Percentiles rank a stretch among this genome's conserved stretches.
These are phyloP conservation scores for Lachnellula hyalina DNA, from an alignment of 2,329 filamentous ascomycete genomes.

Conservation along the genomic window DNA sequence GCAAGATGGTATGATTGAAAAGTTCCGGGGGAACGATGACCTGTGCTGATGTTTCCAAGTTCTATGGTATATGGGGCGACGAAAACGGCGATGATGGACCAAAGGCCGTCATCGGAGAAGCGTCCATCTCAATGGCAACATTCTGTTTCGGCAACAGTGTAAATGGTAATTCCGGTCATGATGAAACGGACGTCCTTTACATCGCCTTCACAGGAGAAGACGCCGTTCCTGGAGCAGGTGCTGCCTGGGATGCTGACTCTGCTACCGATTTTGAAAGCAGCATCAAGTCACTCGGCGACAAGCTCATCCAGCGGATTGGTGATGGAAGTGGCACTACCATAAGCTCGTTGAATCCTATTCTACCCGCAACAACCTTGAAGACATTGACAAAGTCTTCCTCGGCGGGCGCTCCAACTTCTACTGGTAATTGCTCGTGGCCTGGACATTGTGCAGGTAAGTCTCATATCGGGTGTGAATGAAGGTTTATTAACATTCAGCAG, in stretches of 20 bases:
- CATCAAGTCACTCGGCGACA: conserved; percentile 46
- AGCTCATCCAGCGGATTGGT: conserved; percentile 40
- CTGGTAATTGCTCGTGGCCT: conserved; percentile 12
- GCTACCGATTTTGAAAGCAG: conserved; percentile 48
- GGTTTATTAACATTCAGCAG: background rate
- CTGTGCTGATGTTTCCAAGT: conserved; percentile 27
- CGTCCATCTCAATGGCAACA: conserved; percentile 52
- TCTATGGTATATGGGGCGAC: conserved; percentile 58
- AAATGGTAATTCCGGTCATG: conserved; percentile 51
- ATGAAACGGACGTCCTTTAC: conserved; percentile 54
- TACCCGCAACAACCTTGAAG: conserved; percentile 1
- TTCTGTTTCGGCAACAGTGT: conserved; percentile 50
- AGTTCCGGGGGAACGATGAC: background rate
- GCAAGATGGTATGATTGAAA: conserved; percentile 33
- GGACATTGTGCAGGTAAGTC: conserved; percentile 16
- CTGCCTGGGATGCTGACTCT: conserved; percentile 48
- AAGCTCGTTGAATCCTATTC: background rate
- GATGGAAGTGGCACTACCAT: conserved; percentile 1
- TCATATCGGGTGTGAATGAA: background rate
- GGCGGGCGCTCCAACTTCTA: background rate
- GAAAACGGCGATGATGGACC: conserved; percentile 49
- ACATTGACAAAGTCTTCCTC: conserved; percentile 1
- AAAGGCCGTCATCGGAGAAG: conserved; percentile 48
- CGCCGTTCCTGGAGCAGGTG: conserved; percentile 51
- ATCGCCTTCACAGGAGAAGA: conserved; percentile 53